phyloP scores from a whole-genome alignment of 1,284 basidiomycete species.

The Marasmius sp. region DNA sequence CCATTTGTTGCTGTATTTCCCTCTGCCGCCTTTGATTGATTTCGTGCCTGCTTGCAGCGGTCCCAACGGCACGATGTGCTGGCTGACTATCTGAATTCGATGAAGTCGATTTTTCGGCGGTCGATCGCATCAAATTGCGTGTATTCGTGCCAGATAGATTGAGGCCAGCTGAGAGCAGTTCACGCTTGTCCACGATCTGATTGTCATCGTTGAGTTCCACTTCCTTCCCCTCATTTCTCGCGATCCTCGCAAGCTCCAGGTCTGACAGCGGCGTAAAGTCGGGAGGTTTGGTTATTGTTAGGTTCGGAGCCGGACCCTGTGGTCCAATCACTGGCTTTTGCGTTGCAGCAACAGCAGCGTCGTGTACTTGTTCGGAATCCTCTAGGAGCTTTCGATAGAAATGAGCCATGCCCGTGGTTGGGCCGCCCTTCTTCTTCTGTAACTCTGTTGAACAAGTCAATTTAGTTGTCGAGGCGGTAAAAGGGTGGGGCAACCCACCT shows the following conservation, averaged over 20 bases:
- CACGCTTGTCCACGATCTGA: constrained; percentile 95
- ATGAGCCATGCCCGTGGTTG: constrained; percentile 76
- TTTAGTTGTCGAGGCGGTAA: constrained; percentile 5
- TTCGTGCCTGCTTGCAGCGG: constrained; percentile 75
- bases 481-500: constrained; percentile 49
- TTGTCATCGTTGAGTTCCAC: constrained; percentile 98
- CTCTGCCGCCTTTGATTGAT: constrained; percentile 77
- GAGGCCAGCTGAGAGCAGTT: constrained; percentile 87
- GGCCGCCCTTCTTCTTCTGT: constrained; percentile 61
- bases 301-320: constrained; percentile 55
- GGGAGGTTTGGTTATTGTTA: constrained; percentile 72
- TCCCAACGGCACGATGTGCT: constrained; percentile 74
- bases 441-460: constrained; percentile 40
- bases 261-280: constrained; percentile 65
- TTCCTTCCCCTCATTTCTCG: constrained; percentile 75
- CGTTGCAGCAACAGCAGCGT: constrained; percentile 79
- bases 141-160: constrained; percentile 87
- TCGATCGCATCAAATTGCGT: constrained; percentile 47
- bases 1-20: constrained; percentile 75
- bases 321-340: constrained; percentile 63
- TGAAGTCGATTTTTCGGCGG: constrained; percentile 29
- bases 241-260: constrained; percentile 66
- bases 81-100: constrained; percentile 33
- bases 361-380: constrained; percentile 78
- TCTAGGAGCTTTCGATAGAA: constrained; percentile 87